Percentiles rank a stretch among this genome's conserved stretches.
Conservation (phyloP, 2,329 filamentous ascomycete species). For the Curvularia hawaiiensis region DNA sequence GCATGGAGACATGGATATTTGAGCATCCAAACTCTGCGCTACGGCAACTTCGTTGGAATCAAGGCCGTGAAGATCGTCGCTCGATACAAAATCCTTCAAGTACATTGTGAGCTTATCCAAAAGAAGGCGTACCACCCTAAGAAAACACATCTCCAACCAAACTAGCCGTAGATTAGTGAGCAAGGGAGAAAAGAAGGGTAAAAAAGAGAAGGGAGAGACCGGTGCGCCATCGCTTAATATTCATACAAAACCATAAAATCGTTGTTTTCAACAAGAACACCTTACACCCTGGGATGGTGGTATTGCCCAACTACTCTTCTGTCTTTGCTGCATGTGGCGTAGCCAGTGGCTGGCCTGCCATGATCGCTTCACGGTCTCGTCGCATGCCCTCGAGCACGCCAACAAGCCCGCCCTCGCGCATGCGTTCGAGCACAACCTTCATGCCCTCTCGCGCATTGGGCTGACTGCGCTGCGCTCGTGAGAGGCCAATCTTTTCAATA, state of each 20-base stretch:
- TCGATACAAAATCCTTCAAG: not conserved
- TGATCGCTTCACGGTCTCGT: slow-evolving; percentile 58
- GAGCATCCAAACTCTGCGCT: not conserved
- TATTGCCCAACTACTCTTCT: slow-evolving; percentile 25
- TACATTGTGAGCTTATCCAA: not conserved
- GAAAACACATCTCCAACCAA: slow-evolving; percentile 28
- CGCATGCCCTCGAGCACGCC: slow-evolving; percentile 74
- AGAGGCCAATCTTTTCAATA: slow-evolving; percentile 79
- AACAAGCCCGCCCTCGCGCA: slow-evolving; percentile 69
- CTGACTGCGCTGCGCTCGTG: slow-evolving; percentile 77
- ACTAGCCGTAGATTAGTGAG: slow-evolving; percentile 13
- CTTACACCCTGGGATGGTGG: not conserved
- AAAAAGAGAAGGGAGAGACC: slow-evolving; percentile 22
- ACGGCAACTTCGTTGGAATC: not conserved
- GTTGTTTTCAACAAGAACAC: not conserved
- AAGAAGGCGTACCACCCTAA: slow-evolving; percentile 9
- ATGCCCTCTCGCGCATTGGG: slow-evolving; percentile 83
- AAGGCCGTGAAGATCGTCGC: not conserved
- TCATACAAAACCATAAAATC: slow-evolving; percentile 19
- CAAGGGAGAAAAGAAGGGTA: slow-evolving; percentile 6
- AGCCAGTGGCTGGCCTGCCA: slow-evolving; percentile 31
- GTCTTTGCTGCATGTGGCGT: slow-evolving; percentile 21
- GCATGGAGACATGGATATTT: too few relatives aligned
- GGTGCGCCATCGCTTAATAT: slow-evolving; percentile 42
- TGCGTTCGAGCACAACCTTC: slow-evolving; percentile 76